phyloP scores from a whole-genome alignment of 306 rosid species.

The Acacia acuminata region DNA sequence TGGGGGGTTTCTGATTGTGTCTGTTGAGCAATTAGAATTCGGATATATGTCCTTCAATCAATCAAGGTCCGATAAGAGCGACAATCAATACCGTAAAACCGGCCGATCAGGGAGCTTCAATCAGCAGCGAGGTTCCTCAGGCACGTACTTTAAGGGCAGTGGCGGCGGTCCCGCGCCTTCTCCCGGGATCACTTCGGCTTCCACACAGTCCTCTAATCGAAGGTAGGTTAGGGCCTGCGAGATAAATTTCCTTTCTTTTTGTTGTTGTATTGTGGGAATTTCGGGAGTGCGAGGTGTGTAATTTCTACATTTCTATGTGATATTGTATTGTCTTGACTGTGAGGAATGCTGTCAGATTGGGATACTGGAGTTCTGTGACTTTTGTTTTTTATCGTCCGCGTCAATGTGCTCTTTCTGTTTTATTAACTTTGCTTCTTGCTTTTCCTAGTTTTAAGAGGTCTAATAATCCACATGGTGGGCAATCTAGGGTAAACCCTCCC shows the following conservation, averaged over 20 bases:
- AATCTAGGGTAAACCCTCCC: conserved; percentile 64
- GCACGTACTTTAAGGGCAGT: conserved; percentile 54
- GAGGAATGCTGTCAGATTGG: neutral
- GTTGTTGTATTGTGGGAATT: neutral
- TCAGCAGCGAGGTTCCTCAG: conserved; percentile 66
- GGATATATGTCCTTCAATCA: conserved; percentile 99
- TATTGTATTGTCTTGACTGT: neutral
- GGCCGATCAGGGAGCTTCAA: conserved; percentile 46
- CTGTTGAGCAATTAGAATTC: conserved; percentile 60
- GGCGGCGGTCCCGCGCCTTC: conserved; percentile 78
- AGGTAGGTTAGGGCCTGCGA: conserved; percentile 52
- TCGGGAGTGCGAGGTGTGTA: neutral
- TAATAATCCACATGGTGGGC: conserved; percentile 90
- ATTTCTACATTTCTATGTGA: neutral
- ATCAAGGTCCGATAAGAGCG: conserved; percentile 88
- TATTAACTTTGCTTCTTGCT: conserved; percentile 33
- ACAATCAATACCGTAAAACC: conserved; percentile 60
- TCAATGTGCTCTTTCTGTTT: neutral
- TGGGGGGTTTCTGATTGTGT: neutral
- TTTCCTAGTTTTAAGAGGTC: conserved; percentile 67
- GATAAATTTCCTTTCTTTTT: neutral
- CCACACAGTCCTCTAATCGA: conserved; percentile 45
- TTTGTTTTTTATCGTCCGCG: neutral
- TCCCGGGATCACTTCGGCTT: conserved; percentile 34
- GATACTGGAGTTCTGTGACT: neutral